Conservation (phyloP, 352 stramenopile genomes). For the Phytophthora nicotianae region DNA sequence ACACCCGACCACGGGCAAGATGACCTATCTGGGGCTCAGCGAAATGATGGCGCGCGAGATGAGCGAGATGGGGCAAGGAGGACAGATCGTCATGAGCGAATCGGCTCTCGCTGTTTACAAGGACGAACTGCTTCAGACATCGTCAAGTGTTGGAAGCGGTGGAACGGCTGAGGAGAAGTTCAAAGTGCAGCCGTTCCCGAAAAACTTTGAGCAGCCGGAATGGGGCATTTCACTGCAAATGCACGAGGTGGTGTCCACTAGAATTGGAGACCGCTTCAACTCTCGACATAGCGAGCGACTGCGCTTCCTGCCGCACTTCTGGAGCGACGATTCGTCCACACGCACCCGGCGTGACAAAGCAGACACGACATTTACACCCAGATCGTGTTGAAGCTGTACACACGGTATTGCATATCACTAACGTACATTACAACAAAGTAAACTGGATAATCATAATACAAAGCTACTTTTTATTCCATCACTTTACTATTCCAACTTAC, state of each 20-base stretch:
- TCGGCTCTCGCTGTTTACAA: conserved; percentile 52
- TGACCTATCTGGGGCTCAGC: conserved; percentile 73
- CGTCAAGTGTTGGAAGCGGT: neutral
- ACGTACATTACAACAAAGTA: conserved; percentile 10
- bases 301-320: conserved; percentile 33
- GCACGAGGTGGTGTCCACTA: conserved; percentile 43
- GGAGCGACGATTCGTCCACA: conserved; percentile 29
- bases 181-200: conserved; percentile 28
- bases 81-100: conserved; percentile 74
- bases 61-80: conserved; percentile 63
- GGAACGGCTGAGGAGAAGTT: conserved; percentile 35
- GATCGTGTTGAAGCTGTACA: conserved; percentile 19
- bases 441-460: conserved; percentile 5
- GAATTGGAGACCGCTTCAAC: conserved; percentile 49
- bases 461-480: neutral
- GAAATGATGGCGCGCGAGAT: conserved; percentile 76
- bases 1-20: conserved; percentile 79
- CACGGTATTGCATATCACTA: conserved; percentile 15
- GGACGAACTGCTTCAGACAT: conserved; percentile 36
- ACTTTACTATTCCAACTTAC: too few species aligned
- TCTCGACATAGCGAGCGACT: conserved; percentile 20
- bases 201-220: conserved; percentile 42
- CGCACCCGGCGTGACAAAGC: conserved; percentile 1
- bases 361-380: conserved; percentile 12
- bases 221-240: conserved; percentile 46